These are phyloP conservation scores for Thielaviopsis ethacetica DNA, from an alignment of 2,329 filamentous ascomycete species.

Conservation along the genomic window DNA sequence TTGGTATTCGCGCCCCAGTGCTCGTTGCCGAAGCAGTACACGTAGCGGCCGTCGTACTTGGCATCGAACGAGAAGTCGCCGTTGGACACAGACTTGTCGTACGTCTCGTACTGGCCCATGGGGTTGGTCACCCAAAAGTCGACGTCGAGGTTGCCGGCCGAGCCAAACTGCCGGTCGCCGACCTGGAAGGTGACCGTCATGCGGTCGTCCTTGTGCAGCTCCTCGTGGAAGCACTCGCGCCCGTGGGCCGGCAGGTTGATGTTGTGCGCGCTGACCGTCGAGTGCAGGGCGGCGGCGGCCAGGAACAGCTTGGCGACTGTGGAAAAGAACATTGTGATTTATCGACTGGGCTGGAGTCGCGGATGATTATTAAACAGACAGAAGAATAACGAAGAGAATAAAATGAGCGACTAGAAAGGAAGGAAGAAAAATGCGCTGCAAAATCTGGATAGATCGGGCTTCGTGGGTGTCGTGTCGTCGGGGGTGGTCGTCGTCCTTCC, in stretches of 20 bases:
- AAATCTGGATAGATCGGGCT: too few species aligned
- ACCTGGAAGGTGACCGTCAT: constrained; percentile 99
- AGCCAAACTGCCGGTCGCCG: constrained; percentile 88
- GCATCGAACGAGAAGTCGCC: constrained; percentile 91
- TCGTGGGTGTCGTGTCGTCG: not conserved
- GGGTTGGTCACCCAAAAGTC: constrained; percentile 97
- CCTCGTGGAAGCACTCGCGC: constrained; percentile 94
- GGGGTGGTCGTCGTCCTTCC: not conserved
- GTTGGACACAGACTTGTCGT: constrained; percentile 66
- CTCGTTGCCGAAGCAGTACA: constrained; percentile 99
- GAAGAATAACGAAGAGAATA: not conserved
- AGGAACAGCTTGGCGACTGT: constrained; percentile 28
- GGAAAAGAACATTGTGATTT: constrained; percentile 25
- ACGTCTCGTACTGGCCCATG: constrained; percentile 54
- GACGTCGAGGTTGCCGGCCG: constrained; percentile 84
- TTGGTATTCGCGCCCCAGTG: constrained; percentile 93
- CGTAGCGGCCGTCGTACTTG: constrained; percentile 68
- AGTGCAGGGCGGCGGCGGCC: constrained; percentile 27
- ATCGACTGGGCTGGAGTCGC: not conserved
- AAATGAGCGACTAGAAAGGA: not conserved
- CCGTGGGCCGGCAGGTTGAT: constrained; percentile 88
- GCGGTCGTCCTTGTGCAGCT: constrained; percentile 79
- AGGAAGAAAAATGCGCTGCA: not conserved
- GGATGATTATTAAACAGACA: not conserved
- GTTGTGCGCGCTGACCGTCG: constrained; percentile 65